Conservation (phyloP, 805 yeast genomes). For the Starmerella riodocensis region DNA sequence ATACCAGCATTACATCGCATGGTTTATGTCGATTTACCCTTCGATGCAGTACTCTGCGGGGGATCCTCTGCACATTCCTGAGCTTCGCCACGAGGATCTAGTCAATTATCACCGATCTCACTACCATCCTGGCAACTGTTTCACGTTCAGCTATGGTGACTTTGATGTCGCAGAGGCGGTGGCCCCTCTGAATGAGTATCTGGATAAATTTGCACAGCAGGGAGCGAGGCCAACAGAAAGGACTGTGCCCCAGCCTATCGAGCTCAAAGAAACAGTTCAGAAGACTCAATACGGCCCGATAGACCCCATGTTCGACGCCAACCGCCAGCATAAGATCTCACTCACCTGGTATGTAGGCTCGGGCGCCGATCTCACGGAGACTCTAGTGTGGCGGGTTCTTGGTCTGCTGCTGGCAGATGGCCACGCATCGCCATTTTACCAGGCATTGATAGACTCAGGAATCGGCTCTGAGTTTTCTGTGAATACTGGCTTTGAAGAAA, state of each 20-base stretch:
- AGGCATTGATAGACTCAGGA: conserved; percentile 73
- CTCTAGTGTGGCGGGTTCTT: conserved; percentile 59
- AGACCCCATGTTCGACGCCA: conserved; percentile 60
- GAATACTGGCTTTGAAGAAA: conserved; percentile 75
- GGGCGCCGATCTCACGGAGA: conserved; percentile 52
- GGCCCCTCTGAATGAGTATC: conserved; percentile 17
- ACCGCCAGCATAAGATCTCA: conserved; percentile 61
- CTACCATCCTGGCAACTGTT: conserved; percentile 85
- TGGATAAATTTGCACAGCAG: conserved; percentile 7
- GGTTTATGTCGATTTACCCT: conserved; percentile 72
- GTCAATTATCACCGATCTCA: conserved; percentile 58
- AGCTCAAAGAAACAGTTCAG: conserved; percentile 27
- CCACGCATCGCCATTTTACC: conserved; percentile 81
- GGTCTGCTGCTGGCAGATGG: conserved; percentile 71
- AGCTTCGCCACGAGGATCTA: conserved; percentile 59
- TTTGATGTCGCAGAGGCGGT: conserved; percentile 27
- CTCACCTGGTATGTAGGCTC: conserved; percentile 79
- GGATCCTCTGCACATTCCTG: conserved; percentile 71
- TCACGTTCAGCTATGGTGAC: conserved; percentile 77
- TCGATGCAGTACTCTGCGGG: conserved; percentile 86
- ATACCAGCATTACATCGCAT: conserved; percentile 71
- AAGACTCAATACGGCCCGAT: conserved; percentile 55
- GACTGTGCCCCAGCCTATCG: conserved; percentile 33
- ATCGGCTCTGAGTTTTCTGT: conserved; percentile 75
- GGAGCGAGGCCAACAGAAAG: too few species aligned